Percentiles rank a stretch among this genome's conserved stretches.
Conservation (phyloP, 768 basidiomycete species). For the Scleroderma citrinum region DNA sequence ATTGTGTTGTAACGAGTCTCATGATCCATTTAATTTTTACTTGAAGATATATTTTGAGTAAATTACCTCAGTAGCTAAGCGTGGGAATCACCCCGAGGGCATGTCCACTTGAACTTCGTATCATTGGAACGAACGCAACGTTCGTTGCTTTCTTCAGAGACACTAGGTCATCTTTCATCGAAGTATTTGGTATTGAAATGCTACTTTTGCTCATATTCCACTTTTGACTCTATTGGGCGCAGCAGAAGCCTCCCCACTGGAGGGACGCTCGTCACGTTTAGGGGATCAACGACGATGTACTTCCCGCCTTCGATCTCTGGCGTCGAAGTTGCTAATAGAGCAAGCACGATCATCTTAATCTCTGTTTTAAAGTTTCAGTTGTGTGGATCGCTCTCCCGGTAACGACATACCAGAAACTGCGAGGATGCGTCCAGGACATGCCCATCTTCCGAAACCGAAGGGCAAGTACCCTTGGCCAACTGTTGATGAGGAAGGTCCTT, state of each 20-base stretch:
- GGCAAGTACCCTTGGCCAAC: conserved; percentile 24
- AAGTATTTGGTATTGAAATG: too few species aligned
- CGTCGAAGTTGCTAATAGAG: conserved; percentile 24
- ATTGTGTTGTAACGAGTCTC: too few species aligned
- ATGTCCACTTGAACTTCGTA: too few species aligned
- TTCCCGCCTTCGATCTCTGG: conserved; percentile 24
- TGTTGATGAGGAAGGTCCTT: conserved; percentile 25
- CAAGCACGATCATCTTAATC: conserved; percentile 27
- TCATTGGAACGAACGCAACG: too few species aligned
- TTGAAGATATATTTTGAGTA: too few species aligned
- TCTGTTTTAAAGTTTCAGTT: background rate
- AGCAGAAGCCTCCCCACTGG: conserved; percentile 4
- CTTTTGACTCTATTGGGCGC: background rate
- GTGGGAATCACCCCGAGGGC: too few species aligned
- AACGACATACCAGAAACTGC: conserved; percentile 23
- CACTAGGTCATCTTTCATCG: too few species aligned
- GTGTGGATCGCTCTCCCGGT: background rate
- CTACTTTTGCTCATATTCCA: too few species aligned
- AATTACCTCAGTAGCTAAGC: too few species aligned
- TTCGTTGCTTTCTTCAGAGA: too few species aligned
- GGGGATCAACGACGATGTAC: conserved; percentile 29
- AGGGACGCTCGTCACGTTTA: conserved; percentile 24
- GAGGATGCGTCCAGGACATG: conserved; percentile 29
- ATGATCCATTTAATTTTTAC: too few species aligned
- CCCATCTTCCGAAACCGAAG: conserved; percentile 31